Evolutionary conservation across 1,139 yeast genomes (phyloP).

Genomic region (Suzukiozyma palmioleophila): DNA sequence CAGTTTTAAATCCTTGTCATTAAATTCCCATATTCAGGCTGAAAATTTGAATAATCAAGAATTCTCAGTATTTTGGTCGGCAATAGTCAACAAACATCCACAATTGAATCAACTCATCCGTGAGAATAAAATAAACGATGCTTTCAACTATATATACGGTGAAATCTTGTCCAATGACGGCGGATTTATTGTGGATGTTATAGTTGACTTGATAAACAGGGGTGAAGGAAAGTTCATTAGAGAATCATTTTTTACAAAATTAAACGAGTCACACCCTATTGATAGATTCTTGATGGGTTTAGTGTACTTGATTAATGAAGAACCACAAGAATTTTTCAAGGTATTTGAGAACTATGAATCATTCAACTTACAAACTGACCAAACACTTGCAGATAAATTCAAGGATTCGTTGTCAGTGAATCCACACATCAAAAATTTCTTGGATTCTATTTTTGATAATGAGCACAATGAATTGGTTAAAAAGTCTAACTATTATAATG

Average conservation of each 20-base stretch:
- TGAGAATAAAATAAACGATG: constrained; percentile 18
- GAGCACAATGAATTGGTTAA: constrained; percentile 6
- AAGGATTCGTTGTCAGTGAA: constrained; percentile 15
- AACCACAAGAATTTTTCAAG: constrained; percentile 19
- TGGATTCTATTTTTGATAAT: constrained; percentile 16
- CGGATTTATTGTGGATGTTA: constrained; percentile 24
- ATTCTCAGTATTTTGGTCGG: constrained; percentile 26
- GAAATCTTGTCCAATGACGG: constrained; percentile 13
- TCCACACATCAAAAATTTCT: constrained; percentile 16
- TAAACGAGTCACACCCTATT: constrained; percentile 15
- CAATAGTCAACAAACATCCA: constrained; percentile 18
- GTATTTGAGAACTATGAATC: constrained; percentile 18
- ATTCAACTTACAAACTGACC: constrained; percentile 13
- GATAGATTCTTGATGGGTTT: constrained; percentile 33
- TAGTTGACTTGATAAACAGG: constrained; percentile 29
- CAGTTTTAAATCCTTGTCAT: constrained; percentile 13
- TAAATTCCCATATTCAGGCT: constrained; percentile 10
- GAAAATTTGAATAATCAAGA: constrained; percentile 14
- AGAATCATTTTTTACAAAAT: constrained; percentile 18
- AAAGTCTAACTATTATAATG: constrained; percentile 33
- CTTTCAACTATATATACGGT: constrained; percentile 22
- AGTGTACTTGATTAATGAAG: constrained; percentile 27
- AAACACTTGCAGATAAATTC: constrained; percentile 14
- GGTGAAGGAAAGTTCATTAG: constrained; percentile 22
- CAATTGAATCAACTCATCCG: constrained; percentile 18